Evolutionary conservation across 306 rosid genomes (phyloP).

Genomic region (Prosopis cineraria): DNA sequence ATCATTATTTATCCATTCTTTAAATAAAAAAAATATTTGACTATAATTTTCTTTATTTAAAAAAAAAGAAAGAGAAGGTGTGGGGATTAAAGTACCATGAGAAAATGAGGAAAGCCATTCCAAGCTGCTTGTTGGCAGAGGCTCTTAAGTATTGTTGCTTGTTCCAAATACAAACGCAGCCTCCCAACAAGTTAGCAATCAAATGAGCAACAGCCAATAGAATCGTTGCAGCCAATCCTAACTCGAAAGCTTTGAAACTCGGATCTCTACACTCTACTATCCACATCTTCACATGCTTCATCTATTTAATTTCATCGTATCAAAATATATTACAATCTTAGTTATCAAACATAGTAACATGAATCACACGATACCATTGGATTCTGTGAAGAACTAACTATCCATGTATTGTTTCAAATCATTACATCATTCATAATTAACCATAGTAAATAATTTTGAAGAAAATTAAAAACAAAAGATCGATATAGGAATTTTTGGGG

Average conservation of each 20-base stretch:
- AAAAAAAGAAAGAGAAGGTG: background rate
- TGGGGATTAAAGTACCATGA: constrained; percentile 55
- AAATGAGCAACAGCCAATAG: constrained; percentile 59
- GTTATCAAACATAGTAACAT: too few relatives aligned
- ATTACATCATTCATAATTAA: too few relatives aligned
- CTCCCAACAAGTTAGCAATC: constrained; percentile 65
- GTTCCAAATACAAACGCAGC: constrained; percentile 64
- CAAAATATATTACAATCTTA: too few relatives aligned
- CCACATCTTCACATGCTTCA: constrained; percentile 63
- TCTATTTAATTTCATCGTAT: constrained; percentile 35
- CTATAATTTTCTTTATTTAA: too few relatives aligned
- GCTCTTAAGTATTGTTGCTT: constrained; percentile 41
- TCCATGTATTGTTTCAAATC: background rate
- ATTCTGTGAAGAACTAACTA: too few relatives aligned
- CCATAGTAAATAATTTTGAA: too few relatives aligned
- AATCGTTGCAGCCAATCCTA: constrained; percentile 73
- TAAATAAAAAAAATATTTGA: too few relatives aligned
- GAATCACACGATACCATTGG: too few relatives aligned
- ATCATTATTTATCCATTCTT: too few relatives aligned
- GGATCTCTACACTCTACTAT: constrained; percentile 70
- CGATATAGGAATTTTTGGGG: background rate
- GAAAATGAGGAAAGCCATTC: constrained; percentile 51
- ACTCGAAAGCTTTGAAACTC: constrained; percentile 69
- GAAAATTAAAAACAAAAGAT: too few relatives aligned
- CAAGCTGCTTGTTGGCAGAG: constrained; percentile 56